phyloP scores from a whole-genome alignment of 192 early-diverging fungal genomes.

The Paraglomus occultum region DNA sequence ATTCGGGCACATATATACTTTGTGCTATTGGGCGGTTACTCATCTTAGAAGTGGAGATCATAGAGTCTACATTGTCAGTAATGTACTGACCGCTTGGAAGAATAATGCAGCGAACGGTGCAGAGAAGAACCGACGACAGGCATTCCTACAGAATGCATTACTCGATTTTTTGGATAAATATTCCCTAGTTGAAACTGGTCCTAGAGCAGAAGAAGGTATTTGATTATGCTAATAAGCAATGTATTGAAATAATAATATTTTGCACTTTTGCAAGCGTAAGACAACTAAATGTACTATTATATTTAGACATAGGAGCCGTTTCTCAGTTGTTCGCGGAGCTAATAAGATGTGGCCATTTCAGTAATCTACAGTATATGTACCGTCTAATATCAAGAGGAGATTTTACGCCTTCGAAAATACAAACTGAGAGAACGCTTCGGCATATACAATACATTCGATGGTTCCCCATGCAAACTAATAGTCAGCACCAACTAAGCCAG shows the following conservation, averaged over 20 bases:
- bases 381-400: conserved; percentile 60
- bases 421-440: conserved; percentile 33
- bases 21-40: conserved; percentile 56
- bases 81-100: conserved; percentile 44
- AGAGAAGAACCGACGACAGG: conserved; percentile 13
- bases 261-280: no score
- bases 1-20: conserved; percentile 33
- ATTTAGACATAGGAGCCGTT: conserved; percentile 36
- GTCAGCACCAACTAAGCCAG: conserved; percentile 49
- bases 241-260: no score
- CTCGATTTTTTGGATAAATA: conserved; percentile 51
- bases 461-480: conserved; percentile 41
- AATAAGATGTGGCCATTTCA: conserved; percentile 49
- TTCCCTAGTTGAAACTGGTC: conserved; percentile 9
- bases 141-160: conserved; percentile 46
- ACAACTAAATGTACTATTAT: no score
- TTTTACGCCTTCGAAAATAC: conserved; percentile 34
- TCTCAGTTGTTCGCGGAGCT: conserved; percentile 50
- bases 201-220: neutral
- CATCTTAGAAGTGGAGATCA: conserved; percentile 45
- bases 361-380: conserved; percentile 53
- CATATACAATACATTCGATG: conserved; percentile 47
- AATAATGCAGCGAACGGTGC: conserved; percentile 33
- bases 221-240: neutral
- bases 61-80: conserved; percentile 45